Evolutionary conservation across 2,329 filamentous ascomycete genomes (phyloP).

Genomic region (Cryphonectria japonica): DNA sequence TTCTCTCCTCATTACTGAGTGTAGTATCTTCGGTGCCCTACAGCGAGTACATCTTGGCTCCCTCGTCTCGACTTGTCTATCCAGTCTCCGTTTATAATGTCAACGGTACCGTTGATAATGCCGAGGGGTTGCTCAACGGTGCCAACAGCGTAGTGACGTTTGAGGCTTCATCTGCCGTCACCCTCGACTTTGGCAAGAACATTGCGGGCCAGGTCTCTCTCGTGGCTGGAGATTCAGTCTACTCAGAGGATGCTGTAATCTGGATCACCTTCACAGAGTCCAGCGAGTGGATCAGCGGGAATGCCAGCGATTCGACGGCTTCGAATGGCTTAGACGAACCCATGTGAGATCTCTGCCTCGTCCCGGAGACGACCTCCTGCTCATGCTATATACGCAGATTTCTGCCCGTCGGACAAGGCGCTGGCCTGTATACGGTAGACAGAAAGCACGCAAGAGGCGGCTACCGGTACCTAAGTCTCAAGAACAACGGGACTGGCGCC

Average conservation of each 20-base stretch:
- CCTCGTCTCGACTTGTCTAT: slow-evolving; percentile 29
- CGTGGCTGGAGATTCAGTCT: slow-evolving; percentile 34
- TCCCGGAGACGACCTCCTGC: background rate
- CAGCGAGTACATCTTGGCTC: slow-evolving; percentile 33
- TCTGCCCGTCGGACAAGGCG: slow-evolving; percentile 19
- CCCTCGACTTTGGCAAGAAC: slow-evolving; percentile 45
- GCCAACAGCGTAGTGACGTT: slow-evolving; percentile 17
- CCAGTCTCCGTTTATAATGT: slow-evolving; percentile 29
- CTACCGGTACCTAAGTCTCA: slow-evolving; percentile 46
- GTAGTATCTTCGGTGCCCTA: slow-evolving; percentile 19
- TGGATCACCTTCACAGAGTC: slow-evolving; percentile 46
- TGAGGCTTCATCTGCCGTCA: slow-evolving; percentile 38
- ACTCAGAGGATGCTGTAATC: slow-evolving; percentile 37
- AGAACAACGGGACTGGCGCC: slow-evolving; percentile 33
- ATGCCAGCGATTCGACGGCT: slow-evolving; percentile 45
- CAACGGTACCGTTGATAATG: slow-evolving; percentile 30
- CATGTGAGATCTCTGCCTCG: background rate
- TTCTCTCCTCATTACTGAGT: background rate
- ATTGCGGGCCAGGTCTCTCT: slow-evolving; percentile 44
- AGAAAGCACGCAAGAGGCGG: slow-evolving; percentile 41
- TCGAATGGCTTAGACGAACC: slow-evolving; percentile 23
- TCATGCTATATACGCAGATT: background rate
- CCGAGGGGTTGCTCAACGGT: slow-evolving; percentile 33
- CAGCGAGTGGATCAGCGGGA: slow-evolving; percentile 51
- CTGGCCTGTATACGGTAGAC: slow-evolving; percentile 33